These are phyloP conservation scores for Przewalskia tangutica DNA, from an alignment of 257 asterid genomes.

Conservation along the genomic window DNA sequence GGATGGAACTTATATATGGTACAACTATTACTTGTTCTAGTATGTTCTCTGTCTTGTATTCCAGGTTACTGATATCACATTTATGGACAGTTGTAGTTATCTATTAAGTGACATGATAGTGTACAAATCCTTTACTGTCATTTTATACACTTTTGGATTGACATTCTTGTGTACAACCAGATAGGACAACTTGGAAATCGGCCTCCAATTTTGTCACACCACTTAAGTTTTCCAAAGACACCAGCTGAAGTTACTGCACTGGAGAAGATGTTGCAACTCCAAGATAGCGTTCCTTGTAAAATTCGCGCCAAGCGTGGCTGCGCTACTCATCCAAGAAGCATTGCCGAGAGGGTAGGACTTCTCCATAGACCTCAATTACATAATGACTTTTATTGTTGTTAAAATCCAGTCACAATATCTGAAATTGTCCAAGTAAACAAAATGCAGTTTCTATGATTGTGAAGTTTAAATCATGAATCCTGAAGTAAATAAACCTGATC, in stretches of 20 bases:
- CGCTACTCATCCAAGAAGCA: slow-evolving; percentile 90
- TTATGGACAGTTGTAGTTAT: too few relatives aligned
- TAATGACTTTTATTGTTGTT: too few relatives aligned
- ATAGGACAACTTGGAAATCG: slow-evolving; percentile 26
- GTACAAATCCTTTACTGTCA: neutral
- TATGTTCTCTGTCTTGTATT: too few relatives aligned
- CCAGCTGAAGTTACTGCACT: slow-evolving; percentile 36
- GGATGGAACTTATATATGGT: neutral
- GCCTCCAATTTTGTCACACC: slow-evolving; percentile 42
- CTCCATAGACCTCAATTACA: too few relatives aligned
- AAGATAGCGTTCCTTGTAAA: slow-evolving; percentile 61
- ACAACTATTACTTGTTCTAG: too few relatives aligned
- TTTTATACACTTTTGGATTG: neutral
- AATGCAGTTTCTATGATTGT: neutral
- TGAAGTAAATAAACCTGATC: too few relatives aligned
- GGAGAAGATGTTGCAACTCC: slow-evolving; percentile 56
- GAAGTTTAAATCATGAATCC: neutral
- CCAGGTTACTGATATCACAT: too few relatives aligned
- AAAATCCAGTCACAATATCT: too few relatives aligned
- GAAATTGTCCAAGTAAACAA: neutral
- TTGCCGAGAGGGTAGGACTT: slow-evolving; percentile 71
- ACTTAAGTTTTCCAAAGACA: slow-evolving; percentile 51
- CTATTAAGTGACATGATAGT: neutral
- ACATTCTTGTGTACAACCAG: slow-evolving; percentile 14
- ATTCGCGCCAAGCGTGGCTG: slow-evolving; percentile 84